A percentile compares a stretch with the other conserved stretches of the same genome.
phyloP scores from a whole-genome alignment of 345 rosid species.

The Lenwebbia sp. region DNA sequence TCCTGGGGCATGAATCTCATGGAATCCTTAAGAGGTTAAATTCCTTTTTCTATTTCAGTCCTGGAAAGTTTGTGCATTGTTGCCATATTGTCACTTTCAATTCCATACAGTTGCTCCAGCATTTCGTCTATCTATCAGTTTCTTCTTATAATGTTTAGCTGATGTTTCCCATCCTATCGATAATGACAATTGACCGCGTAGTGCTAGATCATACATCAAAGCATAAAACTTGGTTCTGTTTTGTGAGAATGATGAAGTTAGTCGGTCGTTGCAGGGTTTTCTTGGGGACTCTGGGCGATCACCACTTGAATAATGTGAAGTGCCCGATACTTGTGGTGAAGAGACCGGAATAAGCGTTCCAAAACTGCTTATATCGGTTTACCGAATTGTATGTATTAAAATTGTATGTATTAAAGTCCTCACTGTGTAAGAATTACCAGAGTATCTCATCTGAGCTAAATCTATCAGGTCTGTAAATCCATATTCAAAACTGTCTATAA shows the following conservation, averaged over 20 bases:
- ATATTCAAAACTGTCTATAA: background rate
- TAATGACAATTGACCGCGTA: background rate
- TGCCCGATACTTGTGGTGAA: background rate
- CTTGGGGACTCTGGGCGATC: background rate
- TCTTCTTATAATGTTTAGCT: background rate
- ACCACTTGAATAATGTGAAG: background rate
- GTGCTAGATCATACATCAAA: background rate
- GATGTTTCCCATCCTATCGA: background rate
- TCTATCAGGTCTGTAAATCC: background rate
- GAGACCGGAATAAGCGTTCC: background rate
- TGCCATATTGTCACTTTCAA: background rate
- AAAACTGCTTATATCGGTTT: background rate
- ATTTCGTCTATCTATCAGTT: background rate
- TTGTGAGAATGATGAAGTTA: background rate
- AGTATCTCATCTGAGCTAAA: background rate
- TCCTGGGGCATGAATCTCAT: slow-evolving; percentile 8
- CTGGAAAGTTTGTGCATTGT: background rate
- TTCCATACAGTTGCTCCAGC: background rate
- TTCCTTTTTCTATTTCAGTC: background rate
- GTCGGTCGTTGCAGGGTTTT: background rate
- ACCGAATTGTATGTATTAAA: background rate
- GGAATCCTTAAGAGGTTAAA: slow-evolving; percentile 18
- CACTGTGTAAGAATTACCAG: background rate
- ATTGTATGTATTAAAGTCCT: background rate
- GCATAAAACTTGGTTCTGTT: background rate